Evolutionary conservation across 257 asterid genomes (phyloP).

Genomic region (Penstemon newberryi): DNA sequence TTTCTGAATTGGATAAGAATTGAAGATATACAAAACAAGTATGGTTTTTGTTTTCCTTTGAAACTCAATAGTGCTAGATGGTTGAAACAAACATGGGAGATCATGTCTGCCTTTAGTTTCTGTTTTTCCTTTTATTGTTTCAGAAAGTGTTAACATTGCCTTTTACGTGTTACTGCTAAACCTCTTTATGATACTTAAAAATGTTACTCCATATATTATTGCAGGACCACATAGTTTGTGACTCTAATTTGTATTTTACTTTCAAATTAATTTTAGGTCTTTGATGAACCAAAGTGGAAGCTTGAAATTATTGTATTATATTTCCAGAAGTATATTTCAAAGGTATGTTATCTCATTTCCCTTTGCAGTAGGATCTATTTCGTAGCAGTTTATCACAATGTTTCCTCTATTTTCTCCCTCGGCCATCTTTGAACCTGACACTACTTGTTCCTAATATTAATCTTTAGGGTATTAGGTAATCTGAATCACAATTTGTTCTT

Average conservation of each 20-base stretch:
- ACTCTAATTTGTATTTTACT: conserved; percentile 17
- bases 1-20: conserved; percentile 1
- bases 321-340: conserved; percentile 77
- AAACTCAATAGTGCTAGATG: neutral
- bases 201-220: neutral
- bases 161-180: neutral
- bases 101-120: conserved; percentile 7
- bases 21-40: neutral
- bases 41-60: conserved; percentile 1
- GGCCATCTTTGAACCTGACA: conserved; percentile 18
- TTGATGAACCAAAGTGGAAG: conserved; percentile 71
- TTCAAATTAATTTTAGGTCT: conserved; percentile 46
- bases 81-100: conserved; percentile 14
- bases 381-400: conserved; percentile 4
- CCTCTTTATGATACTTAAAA: neutral
- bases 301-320: conserved; percentile 64
- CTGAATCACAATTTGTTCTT: neutral
- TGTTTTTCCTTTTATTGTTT: neutral
- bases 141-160: neutral
- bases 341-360: conserved; percentile 46
- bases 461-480: neutral
- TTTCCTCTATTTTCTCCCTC: conserved; percentile 11
- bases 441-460: neutral
- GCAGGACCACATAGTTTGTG: neutral
- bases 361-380: conserved; percentile 14